Conservation (phyloP, 1,284 basidiomycete species). For the Boletus hoseneyae region DNA sequence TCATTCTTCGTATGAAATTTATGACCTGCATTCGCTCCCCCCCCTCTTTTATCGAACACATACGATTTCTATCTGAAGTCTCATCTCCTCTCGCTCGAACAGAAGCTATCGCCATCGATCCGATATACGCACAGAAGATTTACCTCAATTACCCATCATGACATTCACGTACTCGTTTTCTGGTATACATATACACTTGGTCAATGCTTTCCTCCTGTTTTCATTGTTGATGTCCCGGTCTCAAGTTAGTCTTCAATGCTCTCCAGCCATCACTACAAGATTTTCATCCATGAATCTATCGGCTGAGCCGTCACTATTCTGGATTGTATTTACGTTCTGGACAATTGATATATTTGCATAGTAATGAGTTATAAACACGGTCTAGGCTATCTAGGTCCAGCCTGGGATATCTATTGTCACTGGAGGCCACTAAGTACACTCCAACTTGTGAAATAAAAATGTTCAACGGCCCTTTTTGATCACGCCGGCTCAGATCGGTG, state of each 20-base stretch:
- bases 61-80: background rate
- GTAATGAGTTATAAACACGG: no score
- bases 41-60: conserved; percentile 1
- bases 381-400: no score
- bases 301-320: conserved; percentile 16
- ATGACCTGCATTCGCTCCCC: conserved; percentile 2
- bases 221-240: conserved; percentile 8
- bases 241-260: conserved; percentile 8
- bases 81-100: background rate
- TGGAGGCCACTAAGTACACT: no score
- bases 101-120: background rate
- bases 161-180: conserved; percentile 13
- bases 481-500: background rate
- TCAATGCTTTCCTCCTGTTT: conserved; percentile 14
- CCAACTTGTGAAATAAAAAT: no score
- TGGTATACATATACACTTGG: conserved; percentile 18
- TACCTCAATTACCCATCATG: conserved; percentile 11
- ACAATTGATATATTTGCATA: background rate
- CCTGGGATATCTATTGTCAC: no score
- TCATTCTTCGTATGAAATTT: conserved; percentile 3
- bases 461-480: background rate
- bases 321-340: conserved; percentile 1
- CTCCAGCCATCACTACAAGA: background rate
- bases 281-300: conserved; percentile 6
- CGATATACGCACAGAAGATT: conserved; percentile 8